Conservation (phyloP, 345 rosid genomes). For the Eucalyptus caleyi region DNA sequence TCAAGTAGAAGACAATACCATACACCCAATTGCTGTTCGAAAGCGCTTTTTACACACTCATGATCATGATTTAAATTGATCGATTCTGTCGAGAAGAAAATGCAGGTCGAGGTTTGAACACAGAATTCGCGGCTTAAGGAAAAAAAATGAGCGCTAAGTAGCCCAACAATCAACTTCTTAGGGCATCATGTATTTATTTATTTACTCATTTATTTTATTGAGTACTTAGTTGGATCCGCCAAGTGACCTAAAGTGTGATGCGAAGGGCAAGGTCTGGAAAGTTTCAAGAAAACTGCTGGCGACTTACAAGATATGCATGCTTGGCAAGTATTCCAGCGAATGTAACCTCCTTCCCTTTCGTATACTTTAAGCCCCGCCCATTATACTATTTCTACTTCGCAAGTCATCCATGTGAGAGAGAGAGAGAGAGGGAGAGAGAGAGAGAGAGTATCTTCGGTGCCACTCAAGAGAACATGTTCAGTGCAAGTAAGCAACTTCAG, state of each 20-base stretch:
- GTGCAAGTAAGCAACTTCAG: background rate
- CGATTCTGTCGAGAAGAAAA: background rate
- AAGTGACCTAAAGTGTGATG: background rate
- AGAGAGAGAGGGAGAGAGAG: background rate
- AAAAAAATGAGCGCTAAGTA: background rate
- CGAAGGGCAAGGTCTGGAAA: background rate
- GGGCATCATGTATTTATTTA: background rate
- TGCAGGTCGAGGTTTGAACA: background rate
- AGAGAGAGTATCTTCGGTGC: background rate
- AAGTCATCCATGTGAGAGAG: background rate
- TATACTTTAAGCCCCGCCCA: background rate
- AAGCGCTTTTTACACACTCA: background rate
- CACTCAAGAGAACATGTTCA: background rate
- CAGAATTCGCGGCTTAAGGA: background rate
- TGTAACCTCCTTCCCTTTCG: background rate
- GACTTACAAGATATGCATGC: background rate
- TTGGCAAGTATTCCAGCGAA: background rate
- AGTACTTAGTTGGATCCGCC: background rate
- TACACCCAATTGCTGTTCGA: background rate
- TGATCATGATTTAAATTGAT: background rate
- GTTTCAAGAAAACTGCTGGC: background rate
- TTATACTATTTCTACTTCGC: background rate
- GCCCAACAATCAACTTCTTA: background rate
- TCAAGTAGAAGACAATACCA: background rate
- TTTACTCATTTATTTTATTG: background rate